Percentiles rank a stretch among this genome's conserved stretches.
phyloP scores from a whole-genome alignment of 345 rosid genomes.

The Trapa bicornis region DNA sequence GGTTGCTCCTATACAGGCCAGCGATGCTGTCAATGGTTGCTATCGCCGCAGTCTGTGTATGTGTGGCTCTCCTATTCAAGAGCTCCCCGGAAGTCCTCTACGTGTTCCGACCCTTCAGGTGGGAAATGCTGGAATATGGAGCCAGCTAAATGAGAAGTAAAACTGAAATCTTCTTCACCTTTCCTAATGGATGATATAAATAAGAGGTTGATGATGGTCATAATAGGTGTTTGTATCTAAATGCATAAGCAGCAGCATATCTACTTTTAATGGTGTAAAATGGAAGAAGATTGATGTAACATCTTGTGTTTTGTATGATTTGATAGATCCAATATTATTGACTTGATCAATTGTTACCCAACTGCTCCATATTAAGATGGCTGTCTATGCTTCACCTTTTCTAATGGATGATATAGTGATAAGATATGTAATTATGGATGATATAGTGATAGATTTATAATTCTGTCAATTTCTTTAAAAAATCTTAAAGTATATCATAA shows the following conservation, averaged over 20 bases:
- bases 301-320: background rate
- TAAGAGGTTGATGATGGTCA: background rate
- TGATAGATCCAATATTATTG: background rate
- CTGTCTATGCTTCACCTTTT: no score
- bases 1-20: conserved; percentile 72
- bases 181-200: background rate
- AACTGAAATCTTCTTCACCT: background rate
- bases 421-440: no score
- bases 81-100: conserved; percentile 86
- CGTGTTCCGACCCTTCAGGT: conserved; percentile 90
- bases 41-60: conserved; percentile 89
- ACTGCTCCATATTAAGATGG: no score
- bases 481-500: no score
- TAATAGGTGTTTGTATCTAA: background rate
- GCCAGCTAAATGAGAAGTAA: conserved; percentile 30
- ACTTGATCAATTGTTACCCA: background rate
- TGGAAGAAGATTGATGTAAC: background rate
- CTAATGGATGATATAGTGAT: no score
- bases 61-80: conserved; percentile 94
- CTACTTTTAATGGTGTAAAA: background rate
- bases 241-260: background rate
- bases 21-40: conserved; percentile 96
- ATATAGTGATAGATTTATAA: no score
- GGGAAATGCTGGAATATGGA: conserved; percentile 87
- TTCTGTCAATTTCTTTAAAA: no score